Percentiles rank a stretch among this genome's conserved stretches.
Conservation (phyloP, 176 grass and related monocot species). For the Avena atlantica region DNA sequence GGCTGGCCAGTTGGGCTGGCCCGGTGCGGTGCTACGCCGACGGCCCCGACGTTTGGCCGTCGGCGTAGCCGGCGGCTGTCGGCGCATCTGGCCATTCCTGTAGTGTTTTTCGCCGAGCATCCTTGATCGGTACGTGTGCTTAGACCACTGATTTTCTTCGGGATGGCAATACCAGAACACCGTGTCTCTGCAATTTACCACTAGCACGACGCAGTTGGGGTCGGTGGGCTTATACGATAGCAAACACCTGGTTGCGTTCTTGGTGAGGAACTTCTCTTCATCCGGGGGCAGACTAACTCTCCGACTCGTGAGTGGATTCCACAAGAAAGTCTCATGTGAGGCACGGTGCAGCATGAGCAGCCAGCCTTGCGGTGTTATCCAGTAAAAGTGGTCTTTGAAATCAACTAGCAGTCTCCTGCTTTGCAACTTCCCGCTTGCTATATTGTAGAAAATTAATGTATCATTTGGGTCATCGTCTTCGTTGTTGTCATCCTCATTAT, state of each 20-base stretch:
- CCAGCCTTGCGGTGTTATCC: neutral
- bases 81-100: too few relatives aligned
- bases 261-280: neutral
- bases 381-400: neutral
- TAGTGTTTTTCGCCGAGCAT: neutral
- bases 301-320: neutral
- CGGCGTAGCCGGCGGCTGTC: too few relatives aligned
- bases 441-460: neutral
- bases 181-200: neutral
- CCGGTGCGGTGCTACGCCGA: too few relatives aligned
- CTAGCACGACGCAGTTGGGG: neutral
- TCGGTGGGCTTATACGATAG: neutral
- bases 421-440: neutral
- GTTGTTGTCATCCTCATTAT: neutral
- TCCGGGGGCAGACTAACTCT: neutral
- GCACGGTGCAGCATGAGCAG: neutral
- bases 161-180: neutral
- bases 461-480: neutral
- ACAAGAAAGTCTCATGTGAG: neutral
- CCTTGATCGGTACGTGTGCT: neutral
- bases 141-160: neutral
- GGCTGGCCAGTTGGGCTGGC: too few relatives aligned
- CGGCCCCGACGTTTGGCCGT: too few relatives aligned
- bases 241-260: neutral
- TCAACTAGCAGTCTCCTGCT: neutral